These are phyloP conservation scores for Chiua sp. DNA, from an alignment of 1,284 basidiomycete genomes.

Conservation along the genomic window DNA sequence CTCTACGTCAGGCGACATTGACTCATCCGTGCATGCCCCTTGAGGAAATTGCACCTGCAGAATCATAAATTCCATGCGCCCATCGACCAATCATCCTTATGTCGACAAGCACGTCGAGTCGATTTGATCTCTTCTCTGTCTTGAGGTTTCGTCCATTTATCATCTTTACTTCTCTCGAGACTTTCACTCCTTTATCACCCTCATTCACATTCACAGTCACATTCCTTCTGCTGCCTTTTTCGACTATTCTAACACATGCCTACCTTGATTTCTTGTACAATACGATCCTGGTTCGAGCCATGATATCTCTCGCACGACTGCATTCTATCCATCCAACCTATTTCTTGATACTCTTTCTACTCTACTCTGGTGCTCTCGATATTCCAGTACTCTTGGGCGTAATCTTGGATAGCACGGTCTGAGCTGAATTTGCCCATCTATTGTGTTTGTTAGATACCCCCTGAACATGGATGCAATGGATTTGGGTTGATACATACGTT, in stretches of 20 bases:
- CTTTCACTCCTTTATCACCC: background rate
- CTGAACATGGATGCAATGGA: constrained; percentile 1
- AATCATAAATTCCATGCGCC: background rate
- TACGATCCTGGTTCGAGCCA: constrained; percentile 9
- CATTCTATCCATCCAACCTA: constrained; percentile 3
- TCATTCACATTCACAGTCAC: background rate
- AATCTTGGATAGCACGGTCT: constrained; percentile 89
- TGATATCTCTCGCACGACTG: too few relatives aligned
- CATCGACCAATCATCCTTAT: background rate
- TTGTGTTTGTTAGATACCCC: constrained; percentile 22
- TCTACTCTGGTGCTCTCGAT: constrained; percentile 53
- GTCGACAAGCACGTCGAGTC: too few relatives aligned
- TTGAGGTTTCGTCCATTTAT: background rate
- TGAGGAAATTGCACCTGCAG: background rate
- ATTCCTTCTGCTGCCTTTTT: constrained; percentile 8
- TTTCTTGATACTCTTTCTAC: constrained; percentile 7
- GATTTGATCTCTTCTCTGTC: too few relatives aligned
- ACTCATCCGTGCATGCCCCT: background rate
- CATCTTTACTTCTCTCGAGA: too few relatives aligned
- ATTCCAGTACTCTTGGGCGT: constrained; percentile 85
- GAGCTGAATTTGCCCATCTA: constrained; percentile 96
- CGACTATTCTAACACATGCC: constrained; percentile 7
- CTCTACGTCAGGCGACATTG: too few relatives aligned
- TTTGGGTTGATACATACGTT: constrained; percentile 49
- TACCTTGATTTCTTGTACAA: constrained; percentile 15